Evolutionary conservation across 495 filamentous ascomycete species (phyloP).

Genomic region (Aspergillus kassunensis): DNA sequence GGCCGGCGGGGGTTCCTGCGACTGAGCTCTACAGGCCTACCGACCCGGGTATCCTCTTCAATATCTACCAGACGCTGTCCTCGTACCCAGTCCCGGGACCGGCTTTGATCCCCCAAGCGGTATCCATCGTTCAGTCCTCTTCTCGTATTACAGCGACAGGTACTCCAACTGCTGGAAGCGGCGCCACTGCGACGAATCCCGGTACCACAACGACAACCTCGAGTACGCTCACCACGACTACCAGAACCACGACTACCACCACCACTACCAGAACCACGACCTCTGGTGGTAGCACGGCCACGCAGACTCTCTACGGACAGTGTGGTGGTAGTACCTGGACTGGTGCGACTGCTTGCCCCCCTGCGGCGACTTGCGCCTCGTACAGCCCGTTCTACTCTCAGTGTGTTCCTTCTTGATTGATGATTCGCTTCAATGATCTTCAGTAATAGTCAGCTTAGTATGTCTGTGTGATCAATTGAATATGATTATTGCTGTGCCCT

Average conservation of each 20-base stretch:
- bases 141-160: slow-evolving; percentile 12
- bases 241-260: slow-evolving; percentile 1
- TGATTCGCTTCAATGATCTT: too few relatives aligned
- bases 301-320: slow-evolving; percentile 38
- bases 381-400: slow-evolving; percentile 49
- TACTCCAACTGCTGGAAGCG: not conserved
- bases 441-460: too few relatives aligned
- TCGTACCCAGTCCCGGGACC: slow-evolving; percentile 48
- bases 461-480: too few relatives aligned
- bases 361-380: slow-evolving; percentile 39
- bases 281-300: slow-evolving; percentile 6
- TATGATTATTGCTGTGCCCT: too few relatives aligned
- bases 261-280: slow-evolving; percentile 12
- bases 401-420: slow-evolving; percentile 29
- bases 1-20: slow-evolving; percentile 47
- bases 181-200: not conserved
- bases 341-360: slow-evolving; percentile 42
- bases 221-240: not conserved
- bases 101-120: slow-evolving; percentile 10
- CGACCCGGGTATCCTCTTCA: slow-evolving; percentile 56
- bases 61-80: slow-evolving; percentile 49
- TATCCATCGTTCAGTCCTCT: slow-evolving; percentile 1
- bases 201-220: slow-evolving; percentile 2
- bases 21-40: slow-evolving; percentile 51
- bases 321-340: slow-evolving; percentile 48